Base-by-base conservation (phyloP, 75 land plant species). In the Gnetum montanum region DNA sequence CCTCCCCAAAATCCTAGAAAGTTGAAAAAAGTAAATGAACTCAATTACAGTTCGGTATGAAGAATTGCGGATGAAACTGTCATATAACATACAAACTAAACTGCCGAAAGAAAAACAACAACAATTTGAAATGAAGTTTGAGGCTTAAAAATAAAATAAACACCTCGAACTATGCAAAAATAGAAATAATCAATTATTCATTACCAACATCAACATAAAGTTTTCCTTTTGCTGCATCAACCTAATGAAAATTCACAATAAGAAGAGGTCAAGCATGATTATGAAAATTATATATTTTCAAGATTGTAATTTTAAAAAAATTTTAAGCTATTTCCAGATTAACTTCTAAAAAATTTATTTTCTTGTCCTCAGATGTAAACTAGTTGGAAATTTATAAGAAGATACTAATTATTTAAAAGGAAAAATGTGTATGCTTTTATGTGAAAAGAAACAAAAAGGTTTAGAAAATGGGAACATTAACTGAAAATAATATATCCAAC, bases 1-100 rank as follows among this genome's bases (percentile, higher is more conserved):
- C 99, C 99, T 57, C 96, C 99, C 98, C 99, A 95, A 46, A 95
- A 95, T 8, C 99, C 98, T 94, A 40, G 44, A 61, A 31, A 35
- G 1, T 54, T 11, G 22, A 20, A 49, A 22, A 49, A 41, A 41
- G 13, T 53, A 31, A 53, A 16, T 31, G 8, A 31, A 51, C 34
- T 10, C 3, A 57, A 31, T n/a, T n/a, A n/a, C n/a, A n/a, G n/a
- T n/a, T n/a, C 28, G 8, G 48, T 19, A 24, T 15, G 49, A 38
- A 38, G 6, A 16, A 43, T 15, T 44, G 16, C n/a, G n/a, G n/a
- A n/a, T n/a, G n/a, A n/a, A n/a, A n/a, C 10, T 40, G 15, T 10
- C 15, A 40, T 10, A 15, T 10, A 10, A 40, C 34, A 25, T 30
- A 8, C 19, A 22, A 29, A 46, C 40, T 6, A 30, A 55, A 31